phyloP scores from a whole-genome alignment of 1,284 basidiomycete genomes.

The Leccinum solheimii region DNA sequence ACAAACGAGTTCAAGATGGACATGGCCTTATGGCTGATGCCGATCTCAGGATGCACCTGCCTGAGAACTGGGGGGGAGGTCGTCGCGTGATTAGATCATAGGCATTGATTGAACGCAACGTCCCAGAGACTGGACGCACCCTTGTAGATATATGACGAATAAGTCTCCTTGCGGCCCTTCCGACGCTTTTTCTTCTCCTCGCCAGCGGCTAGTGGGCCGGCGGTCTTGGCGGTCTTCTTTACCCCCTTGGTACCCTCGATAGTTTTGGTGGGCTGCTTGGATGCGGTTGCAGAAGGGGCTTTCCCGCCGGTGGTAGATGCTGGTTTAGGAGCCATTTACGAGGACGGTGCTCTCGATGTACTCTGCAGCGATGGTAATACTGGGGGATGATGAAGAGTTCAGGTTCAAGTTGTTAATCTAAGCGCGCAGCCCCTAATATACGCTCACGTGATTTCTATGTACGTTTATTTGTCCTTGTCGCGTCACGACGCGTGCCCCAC shows the following conservation, averaged over 20 bases:
- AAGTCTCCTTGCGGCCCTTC: constrained; percentile 87
- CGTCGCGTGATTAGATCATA: not conserved
- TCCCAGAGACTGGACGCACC: constrained; percentile 40
- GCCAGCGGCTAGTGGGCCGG: constrained; percentile 54
- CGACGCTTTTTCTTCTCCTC: constrained; percentile 86
- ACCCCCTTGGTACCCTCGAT: constrained; percentile 73
- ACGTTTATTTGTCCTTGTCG: constrained; percentile 39
- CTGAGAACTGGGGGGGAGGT: constrained; percentile 48
- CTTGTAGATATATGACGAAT: constrained; percentile 95
- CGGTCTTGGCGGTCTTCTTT: constrained; percentile 81
- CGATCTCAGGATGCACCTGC: constrained; percentile 79
- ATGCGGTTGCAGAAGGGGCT: constrained; percentile 72
- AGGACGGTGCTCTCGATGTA: not conserved
- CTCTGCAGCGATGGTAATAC: constrained; percentile 9
- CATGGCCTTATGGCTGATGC: constrained; percentile 84
- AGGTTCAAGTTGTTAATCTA: constrained; percentile 10
- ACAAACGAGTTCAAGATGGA: constrained; percentile 77
- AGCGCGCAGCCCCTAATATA: constrained; percentile 40
- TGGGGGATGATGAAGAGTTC: constrained; percentile 23
- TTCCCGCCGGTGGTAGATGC: constrained; percentile 76
- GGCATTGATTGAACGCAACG: not conserved
- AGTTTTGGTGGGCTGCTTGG: constrained; percentile 77
- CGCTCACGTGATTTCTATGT: constrained; percentile 39
- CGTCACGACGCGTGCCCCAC: constrained; percentile 38
- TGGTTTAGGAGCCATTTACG: constrained; percentile 73